A percentile compares a stretch with the other conserved stretches of the same genome.
phyloP scores from a whole-genome alignment of 768 basidiomycete species.

The Kwoniella botswanensis region DNA sequence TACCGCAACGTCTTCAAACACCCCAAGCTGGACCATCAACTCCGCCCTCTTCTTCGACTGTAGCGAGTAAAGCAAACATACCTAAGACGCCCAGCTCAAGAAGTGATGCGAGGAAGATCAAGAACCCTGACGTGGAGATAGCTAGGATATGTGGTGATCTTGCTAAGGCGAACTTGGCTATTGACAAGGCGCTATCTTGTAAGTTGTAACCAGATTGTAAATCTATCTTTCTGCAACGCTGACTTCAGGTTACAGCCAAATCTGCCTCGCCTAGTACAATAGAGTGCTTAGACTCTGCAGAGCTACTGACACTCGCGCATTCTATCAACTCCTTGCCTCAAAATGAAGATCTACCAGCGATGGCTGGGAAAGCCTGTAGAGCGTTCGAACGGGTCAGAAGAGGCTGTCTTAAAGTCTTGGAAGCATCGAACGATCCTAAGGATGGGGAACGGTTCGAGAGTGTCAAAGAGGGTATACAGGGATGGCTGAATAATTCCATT shows the following conservation, averaged over 20 bases:
- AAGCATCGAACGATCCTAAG: not conserved
- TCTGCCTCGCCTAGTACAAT: not conserved
- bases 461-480: not conserved
- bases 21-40: conserved; percentile 10
- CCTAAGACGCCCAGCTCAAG: not conserved
- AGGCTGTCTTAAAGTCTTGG: conserved; percentile 23
- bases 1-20: not conserved
- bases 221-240: conserved; percentile 10
- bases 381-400: conserved; percentile 38
- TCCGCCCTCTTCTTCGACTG: conserved; percentile 3
- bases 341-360: conserved; percentile 7
- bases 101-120: conserved; percentile 1
- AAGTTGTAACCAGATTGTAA: not conserved
- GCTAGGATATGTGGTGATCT: conserved; percentile 33
- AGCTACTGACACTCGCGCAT: conserved; percentile 8
- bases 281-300: not conserved
- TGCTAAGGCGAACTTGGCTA: conserved; percentile 18
- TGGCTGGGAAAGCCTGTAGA: conserved; percentile 36
- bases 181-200: conserved; percentile 24
- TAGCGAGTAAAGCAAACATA: not conserved
- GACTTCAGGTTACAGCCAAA: not conserved
- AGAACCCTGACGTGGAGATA: conserved; percentile 29
- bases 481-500: conserved; percentile 9
- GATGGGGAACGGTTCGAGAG: not conserved
- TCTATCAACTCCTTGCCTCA: conserved; percentile 19